Evolutionary conservation across 176 grass and related monocot genomes (phyloP), one percentile per base, ranked within the genome.

Genomic region (Hordeum marinum): DNA sequence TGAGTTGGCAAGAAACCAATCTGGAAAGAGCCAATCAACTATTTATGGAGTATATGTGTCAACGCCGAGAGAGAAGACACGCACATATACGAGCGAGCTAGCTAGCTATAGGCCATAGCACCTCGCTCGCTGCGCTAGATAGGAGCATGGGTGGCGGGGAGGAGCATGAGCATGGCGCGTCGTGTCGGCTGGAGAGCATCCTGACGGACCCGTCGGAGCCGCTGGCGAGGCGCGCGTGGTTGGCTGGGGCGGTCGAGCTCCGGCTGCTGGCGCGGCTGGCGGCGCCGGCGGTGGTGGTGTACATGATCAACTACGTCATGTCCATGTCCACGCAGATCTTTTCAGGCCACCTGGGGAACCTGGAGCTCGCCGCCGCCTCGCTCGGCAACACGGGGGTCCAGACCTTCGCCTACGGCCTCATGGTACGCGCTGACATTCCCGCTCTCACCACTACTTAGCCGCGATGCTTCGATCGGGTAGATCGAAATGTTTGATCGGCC

Each of bases 311-410:
- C 82, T 90, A 85, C 48, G 57, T 90, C 57, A 94, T 94, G 92
- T 94, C 92, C 32, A 88, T 94, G 72, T 84, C 92, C 17, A 90
- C 92, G 29, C 92, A 90, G 73, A 94, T 90, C 14, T 88, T 94
- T 57, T 90, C 79, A 20, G 92, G 92, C 27, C 92, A 94, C 57
- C 82, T 94, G 2, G 88, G 88, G 4, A 94, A 86, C 83, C 82
- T 90, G 27, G 79, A 94, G 88, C 86, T 94, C 6, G 92, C 89
- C 82, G 88, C 92, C 20, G 81, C 88, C 75, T 90, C 92, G 4
- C 86, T 94, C 13, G 92, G 92, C 36, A 94, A 94, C 86, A 89
- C 77, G n/a, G 92, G 89, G 70, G 84, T 94, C 77, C 89, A 94
- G 82, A 76, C 89, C 20, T 94, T 94, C 87, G 86, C 92, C 62